Conservation (phyloP, 257 asterid species). For the Coffea eugenioides region DNA sequence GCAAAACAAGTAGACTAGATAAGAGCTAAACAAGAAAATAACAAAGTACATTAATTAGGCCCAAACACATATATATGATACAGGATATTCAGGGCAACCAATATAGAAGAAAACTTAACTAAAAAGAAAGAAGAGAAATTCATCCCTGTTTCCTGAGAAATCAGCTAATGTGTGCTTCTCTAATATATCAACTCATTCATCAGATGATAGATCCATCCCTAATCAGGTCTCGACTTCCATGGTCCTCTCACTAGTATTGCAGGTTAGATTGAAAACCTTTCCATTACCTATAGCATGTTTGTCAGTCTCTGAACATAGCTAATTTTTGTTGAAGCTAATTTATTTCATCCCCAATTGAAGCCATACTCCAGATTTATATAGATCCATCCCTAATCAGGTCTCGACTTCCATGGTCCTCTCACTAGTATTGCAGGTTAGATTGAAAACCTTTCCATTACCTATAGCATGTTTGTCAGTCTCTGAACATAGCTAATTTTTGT, state of each 20-base stretch:
- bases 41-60: neutral
- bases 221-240: neutral
- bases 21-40: neutral
- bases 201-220: neutral
- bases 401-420: neutral
- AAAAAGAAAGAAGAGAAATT: neutral
- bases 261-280: neutral
- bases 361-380: neutral
- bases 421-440: neutral
- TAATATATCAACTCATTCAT: neutral
- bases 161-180: neutral
- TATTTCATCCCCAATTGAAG: neutral
- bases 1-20: neutral
- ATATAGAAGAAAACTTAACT: no score
- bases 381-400: neutral
- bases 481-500: neutral
- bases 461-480: neutral
- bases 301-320: neutral
- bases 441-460: neutral
- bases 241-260: neutral
- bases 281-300: neutral
- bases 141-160: neutral
- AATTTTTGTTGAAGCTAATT: neutral
- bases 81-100: neutral
- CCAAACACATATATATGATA: neutral